phyloP scores from a whole-genome alignment of 2,329 filamentous ascomycete species.

The Penicillium rolfsii region DNA sequence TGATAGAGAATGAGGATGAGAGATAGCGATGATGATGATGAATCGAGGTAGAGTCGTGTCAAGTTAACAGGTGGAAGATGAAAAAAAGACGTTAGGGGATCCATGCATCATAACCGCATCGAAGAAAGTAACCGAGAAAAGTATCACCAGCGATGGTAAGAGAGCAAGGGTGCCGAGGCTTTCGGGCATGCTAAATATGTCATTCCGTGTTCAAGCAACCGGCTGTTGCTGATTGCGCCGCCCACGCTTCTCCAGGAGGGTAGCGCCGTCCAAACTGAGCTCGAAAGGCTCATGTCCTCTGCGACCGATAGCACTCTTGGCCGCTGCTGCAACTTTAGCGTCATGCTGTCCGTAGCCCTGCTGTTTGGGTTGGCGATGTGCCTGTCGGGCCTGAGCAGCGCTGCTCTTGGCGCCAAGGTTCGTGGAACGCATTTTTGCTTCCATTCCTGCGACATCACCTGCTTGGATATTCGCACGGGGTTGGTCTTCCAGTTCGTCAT shows the following conservation, averaged over 20 bases:
- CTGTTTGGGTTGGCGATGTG: constrained; percentile 55
- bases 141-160: neutral
- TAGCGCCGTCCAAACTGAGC: constrained; percentile 87
- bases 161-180: neutral
- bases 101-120: constrained; percentile 17
- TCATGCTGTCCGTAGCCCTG: constrained; percentile 88
- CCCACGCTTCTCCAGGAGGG: constrained; percentile 73
- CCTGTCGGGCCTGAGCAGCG: constrained; percentile 64
- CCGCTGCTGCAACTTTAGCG: constrained; percentile 78
- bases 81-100: neutral
- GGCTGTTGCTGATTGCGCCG: constrained; percentile 44
- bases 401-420: constrained; percentile 67
- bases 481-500: constrained; percentile 61
- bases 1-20: neutral
- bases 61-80: neutral
- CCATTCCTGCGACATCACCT: constrained; percentile 70
- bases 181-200: neutral
- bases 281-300: constrained; percentile 84
- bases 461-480: constrained; percentile 57
- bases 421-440: constrained; percentile 84
- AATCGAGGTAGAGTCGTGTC: neutral
- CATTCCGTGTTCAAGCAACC: constrained; percentile 25
- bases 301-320: constrained; percentile 75
- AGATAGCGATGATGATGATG: neutral
- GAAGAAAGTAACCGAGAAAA: neutral